These are phyloP conservation scores for Boletus rufocinnamomeus DNA, from an alignment of 768 basidiomycete genomes.

Conservation along the genomic window DNA sequence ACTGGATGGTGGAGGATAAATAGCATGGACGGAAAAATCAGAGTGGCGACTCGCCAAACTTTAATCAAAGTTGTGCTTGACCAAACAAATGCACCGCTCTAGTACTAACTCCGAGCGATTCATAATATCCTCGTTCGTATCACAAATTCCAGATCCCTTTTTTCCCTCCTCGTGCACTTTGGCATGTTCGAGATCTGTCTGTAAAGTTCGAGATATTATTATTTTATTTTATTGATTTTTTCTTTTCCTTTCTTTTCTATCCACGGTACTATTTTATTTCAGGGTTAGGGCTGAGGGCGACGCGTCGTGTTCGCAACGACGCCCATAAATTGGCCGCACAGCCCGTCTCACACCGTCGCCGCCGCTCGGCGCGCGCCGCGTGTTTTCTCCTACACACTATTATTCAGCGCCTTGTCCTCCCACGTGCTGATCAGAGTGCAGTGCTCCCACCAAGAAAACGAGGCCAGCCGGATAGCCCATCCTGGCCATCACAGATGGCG, in stretches of 20 bases:
- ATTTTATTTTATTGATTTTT: neutral
- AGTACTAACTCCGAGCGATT: slow-evolving; percentile 17
- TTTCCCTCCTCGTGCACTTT: slow-evolving; percentile 1
- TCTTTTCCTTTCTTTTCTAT: neutral
- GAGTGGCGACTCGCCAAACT: slow-evolving; percentile 32
- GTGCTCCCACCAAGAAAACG: neutral
- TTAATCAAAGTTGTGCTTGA: slow-evolving; percentile 29
- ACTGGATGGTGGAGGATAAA: slow-evolving; percentile 49
- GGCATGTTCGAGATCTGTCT: slow-evolving; percentile 17
- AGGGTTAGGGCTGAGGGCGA: slow-evolving; percentile 36
- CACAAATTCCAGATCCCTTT: slow-evolving; percentile 7
- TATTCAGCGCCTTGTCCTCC: neutral
- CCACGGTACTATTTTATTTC: slow-evolving; percentile 18
- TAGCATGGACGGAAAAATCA: slow-evolving; percentile 43
- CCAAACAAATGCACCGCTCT: slow-evolving; percentile 36
- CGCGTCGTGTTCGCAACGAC: neutral
- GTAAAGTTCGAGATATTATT: neutral
- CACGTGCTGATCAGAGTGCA: neutral
- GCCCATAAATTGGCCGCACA: slow-evolving; percentile 6
- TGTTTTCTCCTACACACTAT: slow-evolving; percentile 19
- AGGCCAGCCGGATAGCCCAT: neutral
- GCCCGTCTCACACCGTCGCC: slow-evolving; percentile 19
- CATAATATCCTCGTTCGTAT: slow-evolving; percentile 6
- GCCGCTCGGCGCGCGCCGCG: slow-evolving; percentile 20
- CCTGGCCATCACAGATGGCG: neutral